Evolutionary conservation across 2,329 filamentous ascomycete genomes (phyloP).

Genomic region (Phaeosphaeriaceae sp.): DNA sequence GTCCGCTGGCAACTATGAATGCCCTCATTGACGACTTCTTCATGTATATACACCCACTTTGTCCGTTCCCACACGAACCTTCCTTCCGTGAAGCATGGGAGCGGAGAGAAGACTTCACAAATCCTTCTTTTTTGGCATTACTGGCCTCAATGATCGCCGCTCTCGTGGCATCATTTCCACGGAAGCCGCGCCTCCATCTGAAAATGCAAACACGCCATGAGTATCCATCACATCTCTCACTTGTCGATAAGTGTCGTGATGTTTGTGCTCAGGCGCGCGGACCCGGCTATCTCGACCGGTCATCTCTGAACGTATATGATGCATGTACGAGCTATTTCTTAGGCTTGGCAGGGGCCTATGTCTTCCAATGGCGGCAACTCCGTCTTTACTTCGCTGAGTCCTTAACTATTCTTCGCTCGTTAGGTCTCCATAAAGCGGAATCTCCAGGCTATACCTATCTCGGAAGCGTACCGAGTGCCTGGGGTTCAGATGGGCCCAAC

Average conservation of each 20-base stretch:
- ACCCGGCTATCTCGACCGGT: constrained; percentile 60
- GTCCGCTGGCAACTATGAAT: constrained; percentile 70
- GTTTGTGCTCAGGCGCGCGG: constrained; percentile 73
- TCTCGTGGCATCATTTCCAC: constrained; percentile 77
- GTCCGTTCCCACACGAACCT: constrained; percentile 79
- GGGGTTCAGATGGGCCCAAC: constrained; percentile 45
- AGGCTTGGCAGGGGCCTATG: constrained; percentile 70
- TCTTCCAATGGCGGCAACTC: constrained; percentile 69
- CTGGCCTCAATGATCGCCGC: constrained; percentile 76
- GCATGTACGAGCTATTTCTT: constrained; percentile 79
- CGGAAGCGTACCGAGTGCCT: constrained; percentile 40
- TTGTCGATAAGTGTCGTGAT: constrained; percentile 74
- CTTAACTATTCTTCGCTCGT: constrained; percentile 70
- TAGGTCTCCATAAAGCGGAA: constrained; percentile 68
- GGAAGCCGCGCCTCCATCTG: constrained; percentile 72
- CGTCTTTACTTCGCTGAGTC: constrained; percentile 76
- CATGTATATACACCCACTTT: constrained; percentile 78
- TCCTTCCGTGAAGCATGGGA: constrained; percentile 74
- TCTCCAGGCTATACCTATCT: constrained; percentile 49
- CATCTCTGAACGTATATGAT: constrained; percentile 64
- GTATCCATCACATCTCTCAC: constrained; percentile 71
- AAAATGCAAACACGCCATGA: constrained; percentile 69
- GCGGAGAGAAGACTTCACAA: constrained; percentile 69
- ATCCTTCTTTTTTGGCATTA: constrained; percentile 71
- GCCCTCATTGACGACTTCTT: constrained; percentile 82